These are phyloP conservation scores for Irineochytrium annulatum DNA, from an alignment of 192 early-diverging fungal species.

Conservation along the genomic window DNA sequence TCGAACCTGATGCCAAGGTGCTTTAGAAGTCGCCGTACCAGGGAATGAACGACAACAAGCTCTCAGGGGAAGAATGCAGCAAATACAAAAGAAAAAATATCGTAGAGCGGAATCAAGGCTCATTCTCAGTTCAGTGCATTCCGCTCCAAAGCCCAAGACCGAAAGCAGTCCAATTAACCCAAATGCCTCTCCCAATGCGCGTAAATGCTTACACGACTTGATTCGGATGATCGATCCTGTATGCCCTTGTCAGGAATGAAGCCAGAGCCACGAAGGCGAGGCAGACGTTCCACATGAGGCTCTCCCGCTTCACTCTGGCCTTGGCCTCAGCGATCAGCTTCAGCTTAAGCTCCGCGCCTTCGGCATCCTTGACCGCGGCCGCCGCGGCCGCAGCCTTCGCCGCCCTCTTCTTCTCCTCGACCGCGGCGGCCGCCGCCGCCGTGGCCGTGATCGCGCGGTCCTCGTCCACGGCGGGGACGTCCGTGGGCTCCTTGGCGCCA, in stretches of 20 bases:
- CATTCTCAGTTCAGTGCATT: too few species aligned
- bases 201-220: slow-evolving; percentile 42
- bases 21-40: not conserved
- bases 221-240: slow-evolving; percentile 35
- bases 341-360: not conserved
- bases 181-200: not conserved
- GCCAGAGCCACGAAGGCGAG: slow-evolving; percentile 22
- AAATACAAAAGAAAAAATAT: not conserved
- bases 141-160: too few species aligned
- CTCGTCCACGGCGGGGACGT: not conserved
- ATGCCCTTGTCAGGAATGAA: slow-evolving; percentile 36
- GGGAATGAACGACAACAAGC: not conserved
- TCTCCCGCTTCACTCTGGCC: not conserved
- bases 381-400: not conserved
- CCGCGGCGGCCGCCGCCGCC: not conserved
- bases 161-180: too few species aligned
- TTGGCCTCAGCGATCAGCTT: not conserved
- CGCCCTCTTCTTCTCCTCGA: slow-evolving; percentile 1
- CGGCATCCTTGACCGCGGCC: not conserved
- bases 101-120: too few species aligned
- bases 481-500: not conserved
- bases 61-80: not conserved
- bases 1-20: slow-evolving; percentile 66
- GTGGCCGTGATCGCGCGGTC: not conserved
- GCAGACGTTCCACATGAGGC: slow-evolving; percentile 5